Conservation (phyloP, 140 eudicot genomes). For the Stevia rebaudiana region DNA sequence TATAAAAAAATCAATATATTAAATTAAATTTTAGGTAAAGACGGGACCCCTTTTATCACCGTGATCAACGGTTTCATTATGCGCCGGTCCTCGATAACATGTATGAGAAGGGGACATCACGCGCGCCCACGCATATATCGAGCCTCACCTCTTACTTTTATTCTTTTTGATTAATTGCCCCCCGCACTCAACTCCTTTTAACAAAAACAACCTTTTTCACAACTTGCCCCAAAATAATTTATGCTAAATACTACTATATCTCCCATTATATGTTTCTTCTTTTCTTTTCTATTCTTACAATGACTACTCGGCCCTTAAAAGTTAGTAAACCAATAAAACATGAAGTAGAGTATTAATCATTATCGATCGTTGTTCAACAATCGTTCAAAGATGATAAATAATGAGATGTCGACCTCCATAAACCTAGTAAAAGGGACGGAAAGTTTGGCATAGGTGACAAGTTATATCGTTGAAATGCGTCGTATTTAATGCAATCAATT, state of each 20-base stretch:
- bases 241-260: not conserved
- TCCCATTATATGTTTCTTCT: not conserved
- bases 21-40: not conserved
- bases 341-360: not conserved
- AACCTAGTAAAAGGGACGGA: no score
- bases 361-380: not conserved
- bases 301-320: not conserved
- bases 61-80: conserved; percentile 32
- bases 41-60: conserved; percentile 10
- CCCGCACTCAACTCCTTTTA: conserved; percentile 16
- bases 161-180: conserved; percentile 6
- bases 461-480: no score
- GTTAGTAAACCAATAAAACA: not conserved
- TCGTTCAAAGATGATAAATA: not conserved
- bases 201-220: not conserved
- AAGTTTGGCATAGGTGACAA: no score
- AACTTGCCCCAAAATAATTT: not conserved
- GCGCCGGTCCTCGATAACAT: conserved; percentile 15
- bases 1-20: no score
- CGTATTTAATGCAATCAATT: no score
- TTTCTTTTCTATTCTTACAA: not conserved
- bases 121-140: conserved; percentile 36
- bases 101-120: conserved; percentile 16
- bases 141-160: conserved; percentile 25
- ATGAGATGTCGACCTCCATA: no score